phyloP scores from a whole-genome alignment of 768 basidiomycete genomes.

The Neoboletus magnificus region DNA sequence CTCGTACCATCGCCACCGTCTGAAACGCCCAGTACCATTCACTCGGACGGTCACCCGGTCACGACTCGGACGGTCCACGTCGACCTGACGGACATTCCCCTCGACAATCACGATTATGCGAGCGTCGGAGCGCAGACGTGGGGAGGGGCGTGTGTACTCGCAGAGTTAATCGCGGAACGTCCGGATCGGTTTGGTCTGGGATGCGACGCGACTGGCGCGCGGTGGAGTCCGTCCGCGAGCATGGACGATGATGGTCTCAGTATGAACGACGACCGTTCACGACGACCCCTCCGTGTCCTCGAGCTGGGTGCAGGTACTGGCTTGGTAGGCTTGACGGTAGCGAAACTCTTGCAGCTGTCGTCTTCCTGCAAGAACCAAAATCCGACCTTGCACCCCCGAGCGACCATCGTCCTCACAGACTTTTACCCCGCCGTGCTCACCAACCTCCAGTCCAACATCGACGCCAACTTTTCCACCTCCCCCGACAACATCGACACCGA shows the following conservation, averaged over 20 bases:
- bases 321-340: constrained; percentile 43
- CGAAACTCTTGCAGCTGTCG: constrained; percentile 28
- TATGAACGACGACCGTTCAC: neutral
- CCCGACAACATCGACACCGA: neutral
- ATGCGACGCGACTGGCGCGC: neutral
- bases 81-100: constrained; percentile 60
- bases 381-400: neutral
- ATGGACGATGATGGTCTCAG: neutral
- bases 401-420: constrained; percentile 44
- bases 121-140: constrained; percentile 87
- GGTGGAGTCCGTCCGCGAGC: neutral
- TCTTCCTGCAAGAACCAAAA: neutral
- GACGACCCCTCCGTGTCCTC: constrained; percentile 37
- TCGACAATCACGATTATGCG: constrained; percentile 65
- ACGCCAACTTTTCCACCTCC: constrained; percentile 30
- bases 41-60: constrained; percentile 7
- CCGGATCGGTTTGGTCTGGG: constrained; percentile 51
- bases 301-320: constrained; percentile 62
- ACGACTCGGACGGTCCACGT: constrained; percentile 29
- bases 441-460: constrained; percentile 47
- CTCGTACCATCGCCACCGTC: too few relatives aligned
- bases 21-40: too few relatives aligned
- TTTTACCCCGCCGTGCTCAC: constrained; percentile 45
- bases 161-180: constrained; percentile 63
- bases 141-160: constrained; percentile 80